Base-by-base conservation (phyloP, 2,329 filamentous ascomycete species). In the Clonostachys solani region DNA sequence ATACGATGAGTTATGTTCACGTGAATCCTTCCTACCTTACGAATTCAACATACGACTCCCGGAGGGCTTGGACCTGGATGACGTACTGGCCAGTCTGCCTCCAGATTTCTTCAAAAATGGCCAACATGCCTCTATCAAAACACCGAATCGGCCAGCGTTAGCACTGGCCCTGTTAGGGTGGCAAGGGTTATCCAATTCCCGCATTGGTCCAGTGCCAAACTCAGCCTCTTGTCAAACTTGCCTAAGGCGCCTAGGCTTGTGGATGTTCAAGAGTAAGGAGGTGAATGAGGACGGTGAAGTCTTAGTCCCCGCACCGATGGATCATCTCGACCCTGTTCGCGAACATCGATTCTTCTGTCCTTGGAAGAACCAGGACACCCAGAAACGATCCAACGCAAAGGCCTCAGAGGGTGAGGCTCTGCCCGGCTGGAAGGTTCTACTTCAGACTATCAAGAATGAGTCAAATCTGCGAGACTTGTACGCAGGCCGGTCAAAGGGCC, bases 261-360 rank as follows among this genome's bases (percentile, higher is more conserved):
- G 94, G 94, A 86, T 99, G 73, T 97, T 95, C 64, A 87, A 84
- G 59, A 85, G 84, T 63, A 91, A 85, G 64, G 80, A 81, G 56
- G 78, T 86, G 33, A 77, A 81, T 49, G 69, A 72, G 2, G 65
- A 69, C 15, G 75, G 74, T 0, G 66, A 75, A 35, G 68, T 83
- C 10, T 64, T 84, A 12, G 73, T 78, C 5, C 76, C 78, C 2
- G 78, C 83, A 4, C 77, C 79, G 2, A 84, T 87, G 75, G 78
- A 81, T 54, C 73, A 80, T 47, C 74, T 94, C 2, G 84, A 92
- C 58, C 81, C 83, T 5, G 67, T 85, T 3, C 75, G 77, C 6
- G 86, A 92, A 62, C 89, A 94, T 63, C 81, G 89, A 51, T 87
- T 89, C 58, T 94, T 92, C 59, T 94, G 89, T 55, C 89, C 89